Conservation (phyloP, 345 rosid species). For the Arabidopsis thaliana region DNA sequence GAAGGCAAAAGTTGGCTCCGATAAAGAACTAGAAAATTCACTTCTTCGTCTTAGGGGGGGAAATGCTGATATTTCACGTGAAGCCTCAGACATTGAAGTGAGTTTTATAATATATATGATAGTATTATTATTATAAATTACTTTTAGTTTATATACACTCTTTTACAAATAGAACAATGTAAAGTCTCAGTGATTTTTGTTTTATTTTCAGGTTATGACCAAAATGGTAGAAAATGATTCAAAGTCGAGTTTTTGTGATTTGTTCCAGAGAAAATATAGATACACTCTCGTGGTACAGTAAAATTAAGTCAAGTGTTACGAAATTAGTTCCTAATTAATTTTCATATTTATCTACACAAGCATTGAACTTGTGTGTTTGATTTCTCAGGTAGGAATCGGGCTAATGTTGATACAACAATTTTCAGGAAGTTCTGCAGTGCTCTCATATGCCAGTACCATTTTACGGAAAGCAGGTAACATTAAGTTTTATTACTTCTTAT, state of each 20-base stretch:
- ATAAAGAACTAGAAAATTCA: conserved; percentile 55
- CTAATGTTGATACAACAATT: conserved; percentile 54
- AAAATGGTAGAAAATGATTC: conserved; percentile 39
- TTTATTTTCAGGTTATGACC: conserved; percentile 45
- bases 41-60: conserved; percentile 58
- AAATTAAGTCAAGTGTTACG: neutral
- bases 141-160: neutral
- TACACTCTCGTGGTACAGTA: conserved; percentile 46
- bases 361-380: conserved; percentile 28
- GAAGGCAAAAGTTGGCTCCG: conserved; percentile 57
- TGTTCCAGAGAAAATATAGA: conserved; percentile 56
- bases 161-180: neutral
- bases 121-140: neutral
- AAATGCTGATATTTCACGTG: conserved; percentile 56
- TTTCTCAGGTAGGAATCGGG: conserved; percentile 55
- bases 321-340: neutral
- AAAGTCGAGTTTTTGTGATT: conserved; percentile 37
- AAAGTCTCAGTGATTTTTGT: conserved; percentile 6
- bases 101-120: neutral
- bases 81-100: conserved; percentile 61
- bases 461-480: conserved; percentile 52
- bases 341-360: conserved; percentile 3
- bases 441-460: conserved; percentile 48
- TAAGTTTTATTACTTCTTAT: neutral
- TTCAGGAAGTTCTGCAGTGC: conserved; percentile 46